A percentile compares a stretch with the other conserved stretches of the same genome.
phyloP scores from a whole-genome alignment of 2,329 filamentous ascomycete genomes.

The Lachnellula subtilissima region DNA sequence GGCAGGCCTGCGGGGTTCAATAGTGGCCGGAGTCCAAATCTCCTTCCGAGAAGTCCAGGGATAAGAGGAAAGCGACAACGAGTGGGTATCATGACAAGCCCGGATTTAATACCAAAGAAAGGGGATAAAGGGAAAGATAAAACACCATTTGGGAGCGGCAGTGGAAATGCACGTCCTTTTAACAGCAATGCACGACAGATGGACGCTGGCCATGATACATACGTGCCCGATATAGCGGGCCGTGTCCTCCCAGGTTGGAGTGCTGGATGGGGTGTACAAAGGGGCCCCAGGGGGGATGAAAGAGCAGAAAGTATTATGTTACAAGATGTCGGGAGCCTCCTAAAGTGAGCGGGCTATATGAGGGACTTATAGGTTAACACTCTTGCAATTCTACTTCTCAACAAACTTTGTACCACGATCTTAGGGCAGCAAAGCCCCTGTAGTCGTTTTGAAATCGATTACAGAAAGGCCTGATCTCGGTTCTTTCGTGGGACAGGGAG shows the following conservation, averaged over 20 bases:
- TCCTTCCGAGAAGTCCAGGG: conserved; percentile 15
- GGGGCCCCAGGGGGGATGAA: conserved; percentile 6
- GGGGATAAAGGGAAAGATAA: conserved; percentile 7
- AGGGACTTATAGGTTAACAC: too few species aligned
- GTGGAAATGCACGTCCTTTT: conserved; percentile 10
- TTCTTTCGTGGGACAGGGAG: too few species aligned
- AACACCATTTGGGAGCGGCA: conserved; percentile 10
- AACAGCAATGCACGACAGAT: conserved; percentile 10
- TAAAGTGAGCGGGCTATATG: conserved; percentile 15
- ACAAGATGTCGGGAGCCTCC: conserved; percentile 26
- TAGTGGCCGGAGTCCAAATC: conserved; percentile 6
- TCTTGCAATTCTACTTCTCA: too few species aligned
- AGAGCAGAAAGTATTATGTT: conserved; percentile 26
- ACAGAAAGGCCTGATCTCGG: too few species aligned
- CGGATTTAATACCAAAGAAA: conserved; percentile 17
- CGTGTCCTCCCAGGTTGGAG: conserved; percentile 24
- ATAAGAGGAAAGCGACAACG: conserved; percentile 18
- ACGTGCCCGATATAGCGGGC: conserved; percentile 5
- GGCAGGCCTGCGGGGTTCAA: conserved; percentile 24
- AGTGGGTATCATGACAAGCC: conserved; percentile 25
- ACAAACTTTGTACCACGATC: too few species aligned
- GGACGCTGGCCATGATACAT: conserved; percentile 15
- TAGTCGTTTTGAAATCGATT: too few species aligned
- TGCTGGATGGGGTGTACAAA: conserved; percentile 25
- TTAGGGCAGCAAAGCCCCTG: too few species aligned